Evolutionary conservation across 495 filamentous ascomycete species (phyloP).

Genomic region (Penicillium simplicissimum): DNA sequence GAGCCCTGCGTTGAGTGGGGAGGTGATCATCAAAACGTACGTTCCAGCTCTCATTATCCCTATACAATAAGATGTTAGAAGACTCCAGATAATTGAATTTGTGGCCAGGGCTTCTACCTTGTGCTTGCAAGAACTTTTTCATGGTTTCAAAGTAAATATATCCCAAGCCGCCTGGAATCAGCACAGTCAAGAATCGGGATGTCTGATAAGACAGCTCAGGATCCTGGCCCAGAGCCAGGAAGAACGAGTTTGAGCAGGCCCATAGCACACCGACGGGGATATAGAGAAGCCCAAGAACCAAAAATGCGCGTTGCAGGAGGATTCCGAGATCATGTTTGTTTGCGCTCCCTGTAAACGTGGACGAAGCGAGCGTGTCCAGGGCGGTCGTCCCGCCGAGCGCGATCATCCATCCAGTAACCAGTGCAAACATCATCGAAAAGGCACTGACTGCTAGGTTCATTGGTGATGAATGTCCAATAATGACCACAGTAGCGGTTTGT

Average conservation of each 20-base stretch:
- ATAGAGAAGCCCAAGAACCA: slow-evolving; percentile 75
- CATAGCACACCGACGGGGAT: slow-evolving; percentile 74
- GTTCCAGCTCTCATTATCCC: slow-evolving; percentile 87
- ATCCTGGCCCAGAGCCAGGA: slow-evolving; percentile 76
- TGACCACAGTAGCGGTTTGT: slow-evolving; percentile 80
- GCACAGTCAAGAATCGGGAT: slow-evolving; percentile 70
- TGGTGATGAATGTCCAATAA: slow-evolving; percentile 79
- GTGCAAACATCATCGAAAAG: slow-evolving; percentile 93
- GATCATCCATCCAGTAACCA: slow-evolving; percentile 88
- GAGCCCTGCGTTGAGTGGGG: slow-evolving; percentile 72
- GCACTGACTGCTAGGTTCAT: slow-evolving; percentile 81
- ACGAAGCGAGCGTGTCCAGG: slow-evolving; percentile 83
- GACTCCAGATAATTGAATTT: background rate
- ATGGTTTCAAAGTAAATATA: slow-evolving; percentile 90
- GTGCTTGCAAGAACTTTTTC: slow-evolving; percentile 92
- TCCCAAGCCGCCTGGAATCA: slow-evolving; percentile 84
- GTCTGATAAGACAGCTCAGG: slow-evolving; percentile 74
- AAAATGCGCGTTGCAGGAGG: slow-evolving; percentile 75
- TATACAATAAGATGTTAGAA: slow-evolving; percentile 26
- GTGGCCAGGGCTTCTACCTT: too few species aligned
- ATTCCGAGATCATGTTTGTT: slow-evolving; percentile 83
- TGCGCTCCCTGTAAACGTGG: slow-evolving; percentile 80
- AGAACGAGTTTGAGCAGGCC: slow-evolving; percentile 75
- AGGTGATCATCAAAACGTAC: slow-evolving; percentile 82
- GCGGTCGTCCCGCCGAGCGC: slow-evolving; percentile 91